These are phyloP conservation scores for Suillus subaureus DNA, from an alignment of 768 basidiomycete species.

Conservation along the genomic window DNA sequence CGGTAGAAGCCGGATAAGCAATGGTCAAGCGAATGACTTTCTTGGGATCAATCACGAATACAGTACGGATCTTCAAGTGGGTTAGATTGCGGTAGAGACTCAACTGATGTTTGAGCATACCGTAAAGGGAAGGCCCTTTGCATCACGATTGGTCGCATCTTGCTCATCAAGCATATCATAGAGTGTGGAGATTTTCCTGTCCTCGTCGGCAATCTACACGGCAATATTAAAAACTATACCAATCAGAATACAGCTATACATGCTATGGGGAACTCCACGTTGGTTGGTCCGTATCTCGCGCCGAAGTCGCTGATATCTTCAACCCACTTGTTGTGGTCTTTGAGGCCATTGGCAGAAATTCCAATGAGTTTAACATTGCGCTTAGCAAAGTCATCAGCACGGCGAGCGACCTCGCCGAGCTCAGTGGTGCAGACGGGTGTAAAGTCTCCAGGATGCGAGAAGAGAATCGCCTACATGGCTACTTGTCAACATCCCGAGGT, in stretches of 20 bases:
- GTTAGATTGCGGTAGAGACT: constrained; percentile 1
- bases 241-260: constrained; percentile 25
- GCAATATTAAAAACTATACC: not conserved
- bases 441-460: constrained; percentile 94
- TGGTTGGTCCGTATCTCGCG: constrained; percentile 66
- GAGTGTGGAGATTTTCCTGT: constrained; percentile 79
- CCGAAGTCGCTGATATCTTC: constrained; percentile 84
- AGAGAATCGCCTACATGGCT: constrained; percentile 71
- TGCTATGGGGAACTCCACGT: constrained; percentile 92
- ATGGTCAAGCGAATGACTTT: constrained; percentile 90
- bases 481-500: not conserved
- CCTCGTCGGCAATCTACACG: constrained; percentile 84
- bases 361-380: constrained; percentile 94
- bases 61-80: constrained; percentile 79
- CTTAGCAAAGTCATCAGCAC: constrained; percentile 79
- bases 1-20: constrained; percentile 94
- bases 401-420: constrained; percentile 92
- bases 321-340: constrained; percentile 87
- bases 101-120: constrained; percentile 35
- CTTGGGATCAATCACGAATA: constrained; percentile 97
- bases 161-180: constrained; percentile 98
- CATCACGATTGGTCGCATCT: constrained; percentile 87
- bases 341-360: constrained; percentile 87
- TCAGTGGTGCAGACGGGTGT: constrained; percentile 97
- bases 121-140: constrained; percentile 92